Base-by-base conservation (phyloP, 305 asterid genomes). In the Lippia alba region DNA sequence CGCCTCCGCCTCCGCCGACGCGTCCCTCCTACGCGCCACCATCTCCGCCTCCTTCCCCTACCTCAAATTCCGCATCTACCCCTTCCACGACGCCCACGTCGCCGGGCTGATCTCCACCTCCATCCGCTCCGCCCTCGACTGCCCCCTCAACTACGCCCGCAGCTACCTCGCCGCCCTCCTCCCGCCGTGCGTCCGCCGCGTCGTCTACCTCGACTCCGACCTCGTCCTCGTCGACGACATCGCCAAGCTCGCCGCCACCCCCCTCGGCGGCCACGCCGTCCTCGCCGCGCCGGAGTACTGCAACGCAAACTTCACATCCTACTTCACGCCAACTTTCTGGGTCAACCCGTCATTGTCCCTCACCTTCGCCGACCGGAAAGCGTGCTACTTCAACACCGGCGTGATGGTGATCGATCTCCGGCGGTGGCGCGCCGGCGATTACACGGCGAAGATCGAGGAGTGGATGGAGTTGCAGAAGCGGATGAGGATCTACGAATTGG, bases 381-480 rank as follows among this genome's bases (percentile, higher is more conserved):
- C 98, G 0, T 92, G 98, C 76, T 92, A 92, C 50, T 92, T 92
- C 75, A 92, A 90, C 87, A 92, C 98, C 1, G 98, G 98, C 0
- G 98, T 92, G 0, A 92, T 92, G 98, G 96, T 92, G 24, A 88
- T 92, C 39, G 98, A 88, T 41, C 91, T 92, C 0, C 78, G 74
- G 12, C 80, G 94, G 51, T 92, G 98, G 98, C 74, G 98, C 15
- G 49, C 56, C 0, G 97, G 96, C 0, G 95, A 76, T 0, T 92
- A 88, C 82, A 92, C 97, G 0, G 67, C 66, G 0, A 88, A 80
- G 56, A 92, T 92, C 18, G 98, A 92, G 44, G 97, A 90, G 40
- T 92, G 96, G 96, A 92, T 92, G 98, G 96, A 92, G 72, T n/a
- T 92, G 20, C 98, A 92, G 57, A 92, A 92, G 70, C 70, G 96